phyloP scores from a whole-genome alignment of 495 filamentous ascomycete genomes.

The Xanthoparmelia taractica region DNA sequence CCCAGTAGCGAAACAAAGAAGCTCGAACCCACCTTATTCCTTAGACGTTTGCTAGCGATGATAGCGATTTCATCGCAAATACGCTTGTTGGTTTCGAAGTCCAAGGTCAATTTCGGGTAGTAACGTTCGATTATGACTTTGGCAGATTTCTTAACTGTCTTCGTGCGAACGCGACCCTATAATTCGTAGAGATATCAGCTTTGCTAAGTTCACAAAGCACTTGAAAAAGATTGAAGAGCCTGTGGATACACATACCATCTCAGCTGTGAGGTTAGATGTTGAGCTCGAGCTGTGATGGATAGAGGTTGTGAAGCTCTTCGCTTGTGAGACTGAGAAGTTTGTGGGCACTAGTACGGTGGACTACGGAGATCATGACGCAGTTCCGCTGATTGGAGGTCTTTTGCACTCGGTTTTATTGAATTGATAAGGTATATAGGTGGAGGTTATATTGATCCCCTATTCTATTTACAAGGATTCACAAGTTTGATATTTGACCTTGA shows the following conservation, averaged over 20 bases:
- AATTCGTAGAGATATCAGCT: constrained; percentile 34
- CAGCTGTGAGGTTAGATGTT: not conserved
- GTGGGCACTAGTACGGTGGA: constrained; percentile 7
- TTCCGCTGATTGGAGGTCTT: no score
- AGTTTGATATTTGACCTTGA: not conserved
- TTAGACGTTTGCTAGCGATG: constrained; percentile 93
- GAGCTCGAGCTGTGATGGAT: not conserved
- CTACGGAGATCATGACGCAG: not conserved
- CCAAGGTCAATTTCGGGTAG: constrained; percentile 96
- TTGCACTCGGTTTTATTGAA: no score
- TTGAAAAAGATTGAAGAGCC: no score
- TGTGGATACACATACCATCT: constrained; percentile 11
- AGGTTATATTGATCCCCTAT: no score
- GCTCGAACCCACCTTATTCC: constrained; percentile 74
- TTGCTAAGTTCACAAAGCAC: not conserved
- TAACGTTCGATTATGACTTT: constrained; percentile 99
- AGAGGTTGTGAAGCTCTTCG: not conserved
- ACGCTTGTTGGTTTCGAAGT: constrained; percentile 99
- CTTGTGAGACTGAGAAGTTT: constrained; percentile 12
- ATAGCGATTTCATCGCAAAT: constrained; percentile 99
- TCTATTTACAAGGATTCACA: not conserved
- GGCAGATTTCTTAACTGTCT: constrained; percentile 99
- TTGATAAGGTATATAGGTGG: no score
- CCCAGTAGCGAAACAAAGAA: not conserved
- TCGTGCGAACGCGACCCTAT: constrained; percentile 92